Conservation (phyloP, 805 yeast species). For the Kodamaea nitidulidarum region DNA sequence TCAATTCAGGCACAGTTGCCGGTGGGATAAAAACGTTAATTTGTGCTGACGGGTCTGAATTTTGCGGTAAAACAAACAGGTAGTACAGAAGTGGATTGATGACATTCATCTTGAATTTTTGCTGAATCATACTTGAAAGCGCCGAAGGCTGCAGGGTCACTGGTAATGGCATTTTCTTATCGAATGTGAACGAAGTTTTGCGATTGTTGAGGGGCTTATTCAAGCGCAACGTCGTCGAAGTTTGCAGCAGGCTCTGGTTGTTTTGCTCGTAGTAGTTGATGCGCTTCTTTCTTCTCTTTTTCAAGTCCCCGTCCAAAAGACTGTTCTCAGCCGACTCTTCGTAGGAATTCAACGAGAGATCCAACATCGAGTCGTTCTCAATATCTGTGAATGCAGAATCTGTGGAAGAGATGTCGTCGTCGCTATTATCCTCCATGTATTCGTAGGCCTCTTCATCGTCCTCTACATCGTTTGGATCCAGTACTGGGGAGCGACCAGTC, state of each 20-base stretch:
- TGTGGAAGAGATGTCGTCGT: conserved; percentile 25
- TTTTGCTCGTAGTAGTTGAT: conserved; percentile 15
- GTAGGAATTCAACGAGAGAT: conserved; percentile 23
- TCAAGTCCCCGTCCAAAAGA: conserved; percentile 6
- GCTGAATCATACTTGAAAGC: conserved; percentile 31
- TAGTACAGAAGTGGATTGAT: conserved; percentile 44
- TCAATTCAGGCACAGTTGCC: conserved; percentile 20
- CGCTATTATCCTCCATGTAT: conserved; percentile 22
- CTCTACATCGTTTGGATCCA: conserved; percentile 12
- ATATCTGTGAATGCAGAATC: conserved; percentile 45
- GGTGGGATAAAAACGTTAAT: conserved; percentile 36
- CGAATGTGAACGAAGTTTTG: conserved; percentile 16
- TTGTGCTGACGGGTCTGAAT: conserved; percentile 10
- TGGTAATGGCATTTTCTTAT: conserved; percentile 15
- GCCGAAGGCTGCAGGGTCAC: conserved; percentile 33
- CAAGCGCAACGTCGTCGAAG: not conserved
- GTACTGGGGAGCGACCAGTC: too few species aligned
- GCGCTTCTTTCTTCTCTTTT: conserved; percentile 17
- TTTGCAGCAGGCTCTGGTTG: conserved; percentile 10
- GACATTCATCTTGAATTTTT: conserved; percentile 30
- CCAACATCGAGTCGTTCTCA: conserved; percentile 36
- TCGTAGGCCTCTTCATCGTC: conserved; percentile 20
- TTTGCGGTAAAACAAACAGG: conserved; percentile 31
- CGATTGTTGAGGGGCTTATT: not conserved
- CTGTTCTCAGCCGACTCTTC: conserved; percentile 8